phyloP scores from a whole-genome alignment of 768 basidiomycete genomes.

The Phlebiopsis gigantea region DNA sequence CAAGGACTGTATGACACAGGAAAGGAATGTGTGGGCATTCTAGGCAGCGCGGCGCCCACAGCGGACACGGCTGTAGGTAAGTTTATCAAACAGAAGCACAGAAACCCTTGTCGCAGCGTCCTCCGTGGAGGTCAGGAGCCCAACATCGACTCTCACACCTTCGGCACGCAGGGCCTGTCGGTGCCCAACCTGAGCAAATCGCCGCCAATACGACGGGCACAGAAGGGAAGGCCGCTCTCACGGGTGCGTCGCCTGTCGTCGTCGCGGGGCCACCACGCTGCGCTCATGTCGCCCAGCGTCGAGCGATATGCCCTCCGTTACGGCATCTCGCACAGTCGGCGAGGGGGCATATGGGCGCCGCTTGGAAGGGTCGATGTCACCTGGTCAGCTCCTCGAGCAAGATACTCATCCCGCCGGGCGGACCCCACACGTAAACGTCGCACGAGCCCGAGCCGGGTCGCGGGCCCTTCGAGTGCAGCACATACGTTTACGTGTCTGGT shows the following conservation, averaged over 20 bases:
- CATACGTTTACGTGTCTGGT: slow-evolving; percentile 4
- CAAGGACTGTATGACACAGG: background rate
- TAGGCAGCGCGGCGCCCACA: background rate
- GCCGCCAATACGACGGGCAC: background rate
- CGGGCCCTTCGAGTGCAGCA: background rate
- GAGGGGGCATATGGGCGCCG: background rate
- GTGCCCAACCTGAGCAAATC: background rate
- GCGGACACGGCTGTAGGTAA: background rate
- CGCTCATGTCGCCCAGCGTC: background rate
- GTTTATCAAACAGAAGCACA: background rate
- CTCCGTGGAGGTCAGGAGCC: background rate
- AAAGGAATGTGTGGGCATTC: background rate
- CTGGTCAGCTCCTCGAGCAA: background rate
- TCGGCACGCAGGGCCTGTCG: slow-evolving; percentile 1
- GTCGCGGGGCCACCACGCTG: background rate
- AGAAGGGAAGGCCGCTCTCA: slow-evolving; percentile 3
- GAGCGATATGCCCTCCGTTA: background rate
- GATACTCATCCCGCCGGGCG: slow-evolving; percentile 2
- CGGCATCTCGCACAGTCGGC: no score
- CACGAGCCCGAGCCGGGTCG: background rate
- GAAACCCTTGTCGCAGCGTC: background rate
- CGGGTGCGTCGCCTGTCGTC: background rate
- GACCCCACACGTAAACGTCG: background rate
- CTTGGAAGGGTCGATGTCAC: slow-evolving; percentile 1
- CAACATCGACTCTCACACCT: background rate